Base-by-base conservation (phyloP, 2,329 filamentous ascomycete genomes). In the Xylariaceae sp. region DNA sequence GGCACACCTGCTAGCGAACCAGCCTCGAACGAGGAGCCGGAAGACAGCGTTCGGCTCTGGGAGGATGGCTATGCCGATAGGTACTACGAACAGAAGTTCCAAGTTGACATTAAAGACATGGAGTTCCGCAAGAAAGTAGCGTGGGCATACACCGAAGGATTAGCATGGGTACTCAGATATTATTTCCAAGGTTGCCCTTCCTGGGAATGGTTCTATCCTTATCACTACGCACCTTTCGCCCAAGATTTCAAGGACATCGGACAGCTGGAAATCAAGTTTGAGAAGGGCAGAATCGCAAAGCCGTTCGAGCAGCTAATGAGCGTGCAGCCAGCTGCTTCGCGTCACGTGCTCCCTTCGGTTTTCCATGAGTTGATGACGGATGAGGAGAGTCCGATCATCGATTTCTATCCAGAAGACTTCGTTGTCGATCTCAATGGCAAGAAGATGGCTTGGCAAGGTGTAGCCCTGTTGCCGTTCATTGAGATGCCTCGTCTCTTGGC, bases 171-270 rank as follows among this genome's bases (percentile, higher is more conserved):
- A 45, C 78, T 99, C 54, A 80, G 92, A 42, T 99, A 99, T 75
- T 99, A 99, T 74, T 96, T 97, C 74, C 94, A 99, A 74, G 94
- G 94, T 30, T 99, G 94, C 69, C 92, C 94, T 18, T 97, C 92
- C 0, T 99, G 95, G 94, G 95, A 93, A 55, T 99, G 94, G 94
- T 99, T 94, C 73, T 99, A 97, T 71, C 94, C 94, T 0, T 96
- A 97, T 71, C 94, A 99, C 72, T 99, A 99, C 72, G 95, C 94
- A 1, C 94, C 95, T 2, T 99, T 99, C 72, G 94, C 94, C 2
- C 89, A 92, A 55, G 94, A 99, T 74, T 99, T 99, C 73, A 87
- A 89, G 60, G 87, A 92, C 58, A 80, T 99, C 51, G 84, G 81
- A 55, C 86, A 91, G 66, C 86, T 96, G 80, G 81, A 89, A 37